phyloP scores from a whole-genome alignment of 2,329 filamentous ascomycete species.

The Bimuria novae-zelandiae region DNA sequence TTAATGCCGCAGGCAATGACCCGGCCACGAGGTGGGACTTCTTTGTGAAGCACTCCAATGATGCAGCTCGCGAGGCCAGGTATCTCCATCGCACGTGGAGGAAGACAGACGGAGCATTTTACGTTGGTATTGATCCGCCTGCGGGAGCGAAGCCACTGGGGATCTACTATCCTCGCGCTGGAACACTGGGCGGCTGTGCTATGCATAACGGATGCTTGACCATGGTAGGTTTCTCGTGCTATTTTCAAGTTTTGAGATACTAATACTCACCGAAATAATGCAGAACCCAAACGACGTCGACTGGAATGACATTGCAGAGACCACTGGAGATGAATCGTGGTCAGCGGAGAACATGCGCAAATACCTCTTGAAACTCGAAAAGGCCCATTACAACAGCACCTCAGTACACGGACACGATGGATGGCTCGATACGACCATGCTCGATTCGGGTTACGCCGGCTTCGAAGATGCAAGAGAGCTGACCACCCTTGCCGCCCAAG shows the following conservation, averaged over 20 bases:
- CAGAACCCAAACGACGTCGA: slow-evolving; percentile 59
- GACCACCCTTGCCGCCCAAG: slow-evolving; percentile 54
- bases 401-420: slow-evolving; percentile 58
- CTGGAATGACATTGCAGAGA: slow-evolving; percentile 58
- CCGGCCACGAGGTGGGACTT: slow-evolving; percentile 63
- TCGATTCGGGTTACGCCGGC: slow-evolving; percentile 56
- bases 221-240: slow-evolving; percentile 56
- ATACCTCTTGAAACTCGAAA: slow-evolving; percentile 58
- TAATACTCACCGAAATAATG: slow-evolving; percentile 43
- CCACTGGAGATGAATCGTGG: slow-evolving; percentile 62
- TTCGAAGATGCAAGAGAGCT: slow-evolving; percentile 56
- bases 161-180: slow-evolving; percentile 63
- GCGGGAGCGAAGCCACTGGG: slow-evolving; percentile 56
- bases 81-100: slow-evolving; percentile 63
- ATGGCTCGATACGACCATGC: slow-evolving; percentile 57
- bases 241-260: too few relatives aligned
- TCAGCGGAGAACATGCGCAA: slow-evolving; percentile 59
- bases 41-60: slow-evolving; percentile 63
- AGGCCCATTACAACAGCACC: slow-evolving; percentile 50
- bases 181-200: slow-evolving; percentile 61
- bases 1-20: slow-evolving; percentile 61
- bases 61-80: slow-evolving; percentile 55
- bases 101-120: slow-evolving; percentile 45
- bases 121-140: slow-evolving; percentile 55
- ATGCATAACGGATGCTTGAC: slow-evolving; percentile 65